Evolutionary conservation across 2,329 filamentous ascomycete genomes (phyloP).

Genomic region (Stenocarpella maydis): DNA sequence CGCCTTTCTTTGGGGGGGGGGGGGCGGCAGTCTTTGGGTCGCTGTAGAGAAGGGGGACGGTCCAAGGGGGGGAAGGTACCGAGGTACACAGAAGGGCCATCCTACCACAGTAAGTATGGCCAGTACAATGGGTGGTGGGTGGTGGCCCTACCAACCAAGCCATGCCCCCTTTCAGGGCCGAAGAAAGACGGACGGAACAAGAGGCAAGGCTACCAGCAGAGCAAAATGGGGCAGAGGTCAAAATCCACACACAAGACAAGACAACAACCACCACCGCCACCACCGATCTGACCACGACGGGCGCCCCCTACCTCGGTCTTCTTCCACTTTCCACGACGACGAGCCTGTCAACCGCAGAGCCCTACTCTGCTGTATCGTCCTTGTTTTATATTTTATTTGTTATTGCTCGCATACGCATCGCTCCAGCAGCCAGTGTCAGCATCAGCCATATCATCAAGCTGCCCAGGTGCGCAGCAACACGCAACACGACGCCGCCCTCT

Average conservation of each 20-base stretch:
- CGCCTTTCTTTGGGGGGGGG: neutral
- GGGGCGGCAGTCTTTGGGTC: neutral
- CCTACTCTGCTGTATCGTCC: neutral
- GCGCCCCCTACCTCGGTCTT: neutral
- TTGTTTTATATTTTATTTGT: no score
- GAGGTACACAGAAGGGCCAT: no score
- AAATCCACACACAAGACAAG: conserved; percentile 23
- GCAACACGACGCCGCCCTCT: neutral
- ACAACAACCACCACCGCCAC: neutral
- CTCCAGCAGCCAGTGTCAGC: no score
- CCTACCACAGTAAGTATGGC: no score
- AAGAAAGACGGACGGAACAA: conserved; percentile 18
- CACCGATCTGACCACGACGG: neutral
- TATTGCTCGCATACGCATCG: neutral
- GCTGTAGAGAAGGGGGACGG: neutral
- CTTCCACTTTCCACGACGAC: neutral
- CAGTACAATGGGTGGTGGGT: neutral
- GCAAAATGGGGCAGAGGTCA: conserved; percentile 6
- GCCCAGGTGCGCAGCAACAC: neutral
- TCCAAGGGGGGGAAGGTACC: conserved; percentile 1
- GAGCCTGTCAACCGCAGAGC: neutral
- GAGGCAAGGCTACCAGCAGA: conserved; percentile 23
- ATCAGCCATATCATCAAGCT: neutral
- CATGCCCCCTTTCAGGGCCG: conserved; percentile 15
- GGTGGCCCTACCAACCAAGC: neutral